phyloP scores from a whole-genome alignment of 2,329 filamentous ascomycete species.

The Coniochaeta hoffmannii region DNA sequence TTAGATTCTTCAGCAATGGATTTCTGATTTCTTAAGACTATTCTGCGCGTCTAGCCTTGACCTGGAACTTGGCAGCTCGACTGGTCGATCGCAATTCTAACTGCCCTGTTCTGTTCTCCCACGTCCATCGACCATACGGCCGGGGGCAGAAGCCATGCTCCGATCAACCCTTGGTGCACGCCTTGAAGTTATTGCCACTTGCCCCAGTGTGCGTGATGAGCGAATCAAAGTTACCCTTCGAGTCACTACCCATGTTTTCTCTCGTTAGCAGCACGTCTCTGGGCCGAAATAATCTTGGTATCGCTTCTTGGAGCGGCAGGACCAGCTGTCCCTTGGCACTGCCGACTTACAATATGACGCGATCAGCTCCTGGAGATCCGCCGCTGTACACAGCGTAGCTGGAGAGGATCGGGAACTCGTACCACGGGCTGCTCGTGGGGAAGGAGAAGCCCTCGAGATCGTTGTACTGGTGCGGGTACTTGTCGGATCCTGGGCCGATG shows the following conservation, averaged over 20 bases:
- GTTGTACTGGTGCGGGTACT: constrained; percentile 36
- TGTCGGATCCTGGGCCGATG: constrained; percentile 11
- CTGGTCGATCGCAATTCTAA: no score
- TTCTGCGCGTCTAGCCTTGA: no score
- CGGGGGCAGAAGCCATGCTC: no score
- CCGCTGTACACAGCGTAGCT: constrained; percentile 27
- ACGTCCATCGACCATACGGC: no score
- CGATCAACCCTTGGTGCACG: constrained; percentile 30
- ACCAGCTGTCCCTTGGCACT: no score
- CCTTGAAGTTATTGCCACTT: constrained; percentile 54
- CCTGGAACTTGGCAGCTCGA: no score
- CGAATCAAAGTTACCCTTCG: constrained; percentile 42
- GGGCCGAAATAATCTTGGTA: neutral
- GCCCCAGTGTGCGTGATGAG: constrained; percentile 61
- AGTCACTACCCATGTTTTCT: constrained; percentile 25
- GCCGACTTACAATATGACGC: constrained; percentile 48
- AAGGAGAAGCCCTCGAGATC: constrained; percentile 35
- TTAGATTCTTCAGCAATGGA: no score
- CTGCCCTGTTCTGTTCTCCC: no score
- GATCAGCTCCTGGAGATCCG: constrained; percentile 54
- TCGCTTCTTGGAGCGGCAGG: no score
- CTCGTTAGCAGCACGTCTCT: neutral
- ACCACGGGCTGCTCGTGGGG: constrained; percentile 29
- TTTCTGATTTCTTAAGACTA: no score
- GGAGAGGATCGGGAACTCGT: constrained; percentile 35